A percentile compares a stretch with the other conserved stretches of the same genome.
Evolutionary conservation across 306 rosid genomes (phyloP).

Genomic region (Acacia melanoxylon): DNA sequence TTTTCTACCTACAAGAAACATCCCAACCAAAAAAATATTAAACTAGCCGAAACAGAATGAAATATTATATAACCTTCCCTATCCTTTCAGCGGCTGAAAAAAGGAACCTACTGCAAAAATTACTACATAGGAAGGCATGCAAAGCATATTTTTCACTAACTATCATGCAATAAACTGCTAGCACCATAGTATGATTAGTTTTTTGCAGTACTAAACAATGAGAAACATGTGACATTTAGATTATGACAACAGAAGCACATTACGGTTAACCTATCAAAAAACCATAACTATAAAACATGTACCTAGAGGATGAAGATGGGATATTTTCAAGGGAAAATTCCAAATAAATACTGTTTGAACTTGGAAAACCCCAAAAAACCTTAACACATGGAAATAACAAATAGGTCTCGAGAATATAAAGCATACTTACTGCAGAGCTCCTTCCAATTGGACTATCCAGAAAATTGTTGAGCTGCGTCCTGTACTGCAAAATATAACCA

Average conservation of each 20-base stretch:
- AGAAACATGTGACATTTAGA: background rate
- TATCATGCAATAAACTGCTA: background rate
- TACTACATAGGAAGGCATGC: background rate
- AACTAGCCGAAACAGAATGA: background rate
- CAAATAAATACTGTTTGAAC: too few species aligned
- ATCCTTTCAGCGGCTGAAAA: background rate
- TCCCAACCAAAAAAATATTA: background rate
- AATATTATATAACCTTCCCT: background rate
- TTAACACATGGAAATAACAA: too few species aligned
- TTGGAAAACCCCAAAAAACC: too few species aligned
- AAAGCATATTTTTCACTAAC: background rate
- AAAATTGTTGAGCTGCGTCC: constrained; percentile 62
- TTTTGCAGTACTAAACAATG: background rate
- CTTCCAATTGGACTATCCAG: constrained; percentile 74
- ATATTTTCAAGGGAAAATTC: background rate
- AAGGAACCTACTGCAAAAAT: background rate
- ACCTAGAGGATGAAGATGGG: background rate
- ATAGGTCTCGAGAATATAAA: background rate
- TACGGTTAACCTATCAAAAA: background rate
- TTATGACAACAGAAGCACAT: background rate
- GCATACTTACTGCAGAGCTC: constrained; percentile 59
- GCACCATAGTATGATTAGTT: background rate
- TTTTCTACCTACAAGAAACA: background rate
- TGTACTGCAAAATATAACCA: constrained; percentile 66
- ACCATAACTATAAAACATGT: background rate